These are phyloP conservation scores for Nicotiana benthamiana DNA, from an alignment of 257 asterid genomes.

Conservation along the genomic window DNA sequence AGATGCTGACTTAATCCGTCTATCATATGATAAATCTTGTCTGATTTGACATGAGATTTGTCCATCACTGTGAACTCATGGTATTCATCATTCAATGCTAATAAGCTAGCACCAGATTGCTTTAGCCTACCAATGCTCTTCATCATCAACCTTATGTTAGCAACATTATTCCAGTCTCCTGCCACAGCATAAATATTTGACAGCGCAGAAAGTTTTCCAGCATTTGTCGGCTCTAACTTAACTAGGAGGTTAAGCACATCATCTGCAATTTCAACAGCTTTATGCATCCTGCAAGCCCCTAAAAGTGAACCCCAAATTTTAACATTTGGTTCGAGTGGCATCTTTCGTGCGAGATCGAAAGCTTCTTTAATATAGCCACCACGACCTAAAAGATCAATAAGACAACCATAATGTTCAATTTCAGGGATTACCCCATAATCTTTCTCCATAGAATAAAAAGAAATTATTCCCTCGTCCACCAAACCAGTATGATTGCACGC, in stretches of 20 bases:
- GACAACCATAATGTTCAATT: conserved; percentile 75
- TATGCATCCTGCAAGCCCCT: conserved; percentile 68
- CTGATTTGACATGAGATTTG: conserved; percentile 50
- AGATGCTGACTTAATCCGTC: conserved; percentile 47
- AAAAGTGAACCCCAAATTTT: conserved; percentile 69
- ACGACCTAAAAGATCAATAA: conserved; percentile 77
- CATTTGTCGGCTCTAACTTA: conserved; percentile 38
- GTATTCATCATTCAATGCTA: conserved; percentile 42
- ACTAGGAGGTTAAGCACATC: conserved; percentile 37
- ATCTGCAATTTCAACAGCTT: conserved; percentile 36
- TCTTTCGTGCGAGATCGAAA: conserved; percentile 39
- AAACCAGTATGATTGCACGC: conserved; percentile 73
- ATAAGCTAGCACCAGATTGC: conserved; percentile 48
- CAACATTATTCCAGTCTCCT: conserved; percentile 61
- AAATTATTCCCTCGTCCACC: conserved; percentile 43
- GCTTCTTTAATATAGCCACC: conserved; percentile 68
- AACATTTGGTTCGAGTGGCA: conserved; percentile 75
- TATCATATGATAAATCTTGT: conserved; percentile 43
- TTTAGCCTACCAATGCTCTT: conserved; percentile 30
- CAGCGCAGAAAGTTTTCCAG: conserved; percentile 38
- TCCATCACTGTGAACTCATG: conserved; percentile 69
- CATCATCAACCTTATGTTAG: conserved; percentile 45
- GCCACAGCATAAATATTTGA: conserved; percentile 51
- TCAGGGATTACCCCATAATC: conserved; percentile 45
- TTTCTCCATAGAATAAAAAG: conserved; percentile 54